phyloP scores from a whole-genome alignment of 495 filamentous ascomycete genomes.

The Aspergillus asperescens region DNA sequence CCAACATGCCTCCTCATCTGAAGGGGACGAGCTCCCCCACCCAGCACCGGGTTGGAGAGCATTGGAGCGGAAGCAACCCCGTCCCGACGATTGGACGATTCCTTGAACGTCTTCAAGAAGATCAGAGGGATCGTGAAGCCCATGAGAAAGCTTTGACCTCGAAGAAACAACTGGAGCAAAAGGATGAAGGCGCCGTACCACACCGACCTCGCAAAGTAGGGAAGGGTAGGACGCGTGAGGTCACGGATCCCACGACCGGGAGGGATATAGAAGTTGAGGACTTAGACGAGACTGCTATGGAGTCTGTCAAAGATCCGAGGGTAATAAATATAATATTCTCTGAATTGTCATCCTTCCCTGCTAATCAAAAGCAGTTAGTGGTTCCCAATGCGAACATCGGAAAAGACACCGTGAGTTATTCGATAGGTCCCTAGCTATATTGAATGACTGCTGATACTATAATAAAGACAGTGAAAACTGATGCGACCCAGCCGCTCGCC shows the following conservation, averaged over 20 bases:
- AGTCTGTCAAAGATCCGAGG: conserved; percentile 61
- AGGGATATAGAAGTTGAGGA: conserved; percentile 85
- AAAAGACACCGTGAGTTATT: conserved; percentile 55
- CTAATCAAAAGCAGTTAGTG: conserved; percentile 52
- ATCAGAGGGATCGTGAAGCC: conserved; percentile 70
- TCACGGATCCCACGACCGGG: conserved; percentile 84
- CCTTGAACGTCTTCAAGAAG: conserved; percentile 66
- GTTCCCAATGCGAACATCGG: conserved; percentile 85
- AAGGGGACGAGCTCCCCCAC: conserved; percentile 20
- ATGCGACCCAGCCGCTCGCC: conserved; percentile 54
- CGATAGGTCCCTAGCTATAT: neutral
- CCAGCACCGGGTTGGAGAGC: conserved; percentile 34
- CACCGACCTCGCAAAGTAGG: conserved; percentile 40
- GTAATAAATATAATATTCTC: conserved; percentile 35
- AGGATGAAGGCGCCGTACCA: conserved; percentile 34
- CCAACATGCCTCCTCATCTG: conserved; percentile 24
- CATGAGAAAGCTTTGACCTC: conserved; percentile 53
- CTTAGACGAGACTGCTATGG: conserved; percentile 62
- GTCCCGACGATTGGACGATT: conserved; percentile 86
- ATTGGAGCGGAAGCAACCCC: conserved; percentile 55
- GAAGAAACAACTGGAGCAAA: conserved; percentile 34
- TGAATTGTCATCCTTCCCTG: neutral
- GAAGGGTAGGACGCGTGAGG: conserved; percentile 55
- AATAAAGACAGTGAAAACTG: conserved; percentile 53
- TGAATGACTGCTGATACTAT: conserved; percentile 19